phyloP scores from a whole-genome alignment of 2,329 filamentous ascomycete species.

The Pleoardoris graminearum region DNA sequence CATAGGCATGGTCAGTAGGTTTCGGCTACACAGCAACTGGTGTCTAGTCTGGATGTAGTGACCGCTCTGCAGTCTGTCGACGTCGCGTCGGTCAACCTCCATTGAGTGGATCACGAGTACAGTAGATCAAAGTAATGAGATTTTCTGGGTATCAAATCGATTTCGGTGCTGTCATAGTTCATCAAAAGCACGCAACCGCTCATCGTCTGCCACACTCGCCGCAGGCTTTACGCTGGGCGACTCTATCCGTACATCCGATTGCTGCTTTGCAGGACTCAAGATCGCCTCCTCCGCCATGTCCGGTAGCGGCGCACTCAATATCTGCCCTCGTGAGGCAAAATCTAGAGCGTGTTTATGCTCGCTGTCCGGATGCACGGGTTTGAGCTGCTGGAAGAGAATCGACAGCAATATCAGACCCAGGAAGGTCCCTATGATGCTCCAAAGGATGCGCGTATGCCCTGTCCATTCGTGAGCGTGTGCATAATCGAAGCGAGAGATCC shows the following conservation, averaged over 20 bases:
- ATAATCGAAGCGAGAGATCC: too few relatives aligned
- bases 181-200: conserved; percentile 28
- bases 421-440: conserved; percentile 58
- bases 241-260: conserved; percentile 8
- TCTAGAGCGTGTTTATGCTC: conserved; percentile 17
- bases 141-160: neutral
- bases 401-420: conserved; percentile 53
- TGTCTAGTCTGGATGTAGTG: neutral
- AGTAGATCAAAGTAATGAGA: neutral
- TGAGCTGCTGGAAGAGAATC: conserved; percentile 44
- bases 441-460: conserved; percentile 64
- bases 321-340: conserved; percentile 22
- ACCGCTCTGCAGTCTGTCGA: neutral
- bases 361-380: conserved; percentile 16
- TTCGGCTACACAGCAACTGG: neutral
- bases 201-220: conserved; percentile 15
- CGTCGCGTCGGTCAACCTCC: neutral
- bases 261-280: conserved; percentile 17
- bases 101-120: neutral
- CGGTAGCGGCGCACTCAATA: conserved; percentile 37
- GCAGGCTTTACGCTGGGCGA: conserved; percentile 5
- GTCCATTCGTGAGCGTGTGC: conserved; percentile 16
- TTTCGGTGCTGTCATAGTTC: conserved; percentile 19
- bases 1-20: neutral
- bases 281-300: conserved; percentile 41